phyloP scores from a whole-genome alignment of 306 rosid species.

The Cyamopsis tetragonoloba region DNA sequence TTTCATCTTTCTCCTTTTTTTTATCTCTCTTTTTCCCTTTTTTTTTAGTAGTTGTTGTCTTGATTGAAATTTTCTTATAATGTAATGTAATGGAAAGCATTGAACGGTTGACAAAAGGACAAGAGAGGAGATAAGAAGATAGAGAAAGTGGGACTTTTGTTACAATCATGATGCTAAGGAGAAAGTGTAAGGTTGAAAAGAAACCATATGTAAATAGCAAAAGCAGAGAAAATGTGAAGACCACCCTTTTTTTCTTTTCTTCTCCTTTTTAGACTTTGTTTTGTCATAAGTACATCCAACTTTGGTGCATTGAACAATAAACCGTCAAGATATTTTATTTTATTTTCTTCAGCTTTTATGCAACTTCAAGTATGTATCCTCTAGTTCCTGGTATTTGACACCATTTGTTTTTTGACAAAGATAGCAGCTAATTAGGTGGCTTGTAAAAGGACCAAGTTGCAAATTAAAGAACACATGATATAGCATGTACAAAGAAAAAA shows the following conservation, averaged over 20 bases:
- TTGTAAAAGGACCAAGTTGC: slow-evolving; percentile 21
- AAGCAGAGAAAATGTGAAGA: slow-evolving; percentile 55
- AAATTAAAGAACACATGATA: slow-evolving; percentile 8
- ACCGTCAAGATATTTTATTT: slow-evolving; percentile 13
- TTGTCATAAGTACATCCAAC: slow-evolving; percentile 43
- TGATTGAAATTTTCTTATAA: slow-evolving; percentile 12
- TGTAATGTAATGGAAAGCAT: slow-evolving; percentile 25
- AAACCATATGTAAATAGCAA: slow-evolving; percentile 30
- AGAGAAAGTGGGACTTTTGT: slow-evolving; percentile 38
- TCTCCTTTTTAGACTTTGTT: slow-evolving; percentile 36
- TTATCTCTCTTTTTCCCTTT: neutral
- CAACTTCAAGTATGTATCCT: slow-evolving; percentile 27
- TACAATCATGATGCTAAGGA: slow-evolving; percentile 36
- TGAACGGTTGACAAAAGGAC: slow-evolving; percentile 34
- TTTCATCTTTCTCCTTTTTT: neutral
- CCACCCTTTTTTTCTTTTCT: slow-evolving; percentile 32
- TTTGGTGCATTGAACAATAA: slow-evolving; percentile 41
- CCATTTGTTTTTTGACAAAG: slow-evolving; percentile 27
- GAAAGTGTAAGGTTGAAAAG: slow-evolving; percentile 38
- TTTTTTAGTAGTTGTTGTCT: neutral
- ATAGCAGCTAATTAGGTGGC: slow-evolving; percentile 22
- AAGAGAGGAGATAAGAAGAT: slow-evolving; percentile 38
- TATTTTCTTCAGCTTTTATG: slow-evolving; percentile 17
- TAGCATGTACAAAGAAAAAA: neutral
- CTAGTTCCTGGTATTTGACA: neutral